A percentile compares a stretch with the other conserved stretches of the same genome.
Conservation (phyloP, 2,329 filamentous ascomycete genomes). For the Calonectria ilicicola region DNA sequence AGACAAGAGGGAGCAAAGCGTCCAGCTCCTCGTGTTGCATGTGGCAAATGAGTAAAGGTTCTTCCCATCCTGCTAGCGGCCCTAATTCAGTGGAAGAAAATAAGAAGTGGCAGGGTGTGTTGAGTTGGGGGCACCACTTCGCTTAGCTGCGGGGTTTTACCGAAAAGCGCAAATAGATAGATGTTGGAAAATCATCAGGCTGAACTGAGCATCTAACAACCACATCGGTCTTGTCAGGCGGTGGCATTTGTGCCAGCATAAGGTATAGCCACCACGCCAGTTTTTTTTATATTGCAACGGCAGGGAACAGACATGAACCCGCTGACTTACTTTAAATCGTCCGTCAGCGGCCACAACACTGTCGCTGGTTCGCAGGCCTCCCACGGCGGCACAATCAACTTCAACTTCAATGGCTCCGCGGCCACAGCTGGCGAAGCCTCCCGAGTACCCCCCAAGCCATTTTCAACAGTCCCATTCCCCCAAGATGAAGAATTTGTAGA, state of each 20-base stretch:
- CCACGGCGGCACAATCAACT: not conserved
- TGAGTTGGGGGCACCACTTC: not conserved
- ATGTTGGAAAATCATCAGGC: not conserved
- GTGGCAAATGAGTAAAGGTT: too few species aligned
- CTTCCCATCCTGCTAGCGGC: too few species aligned
- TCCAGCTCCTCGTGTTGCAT: too few species aligned
- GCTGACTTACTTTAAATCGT: not conserved
- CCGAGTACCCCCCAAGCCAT: not conserved
- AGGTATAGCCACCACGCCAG: not conserved
- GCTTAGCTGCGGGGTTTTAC: not conserved
- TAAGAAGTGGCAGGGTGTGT: too few species aligned
- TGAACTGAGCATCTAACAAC: not conserved
- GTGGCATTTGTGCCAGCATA: not conserved
- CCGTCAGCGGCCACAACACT: not conserved
- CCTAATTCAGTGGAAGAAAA: too few species aligned
- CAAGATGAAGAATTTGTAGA: not conserved
- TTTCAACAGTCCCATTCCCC: constrained; percentile 3
- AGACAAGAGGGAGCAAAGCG: too few species aligned
- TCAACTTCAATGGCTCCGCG: not conserved
- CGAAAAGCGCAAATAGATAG: not conserved
- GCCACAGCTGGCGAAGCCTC: not conserved
- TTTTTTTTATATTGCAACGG: not conserved
- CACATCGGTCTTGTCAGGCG: not conserved
- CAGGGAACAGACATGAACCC: not conserved
- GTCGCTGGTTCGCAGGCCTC: not conserved